Conservation (phyloP, 2,329 filamentous ascomycete species). For the Cercospora zeae-maydis region DNA sequence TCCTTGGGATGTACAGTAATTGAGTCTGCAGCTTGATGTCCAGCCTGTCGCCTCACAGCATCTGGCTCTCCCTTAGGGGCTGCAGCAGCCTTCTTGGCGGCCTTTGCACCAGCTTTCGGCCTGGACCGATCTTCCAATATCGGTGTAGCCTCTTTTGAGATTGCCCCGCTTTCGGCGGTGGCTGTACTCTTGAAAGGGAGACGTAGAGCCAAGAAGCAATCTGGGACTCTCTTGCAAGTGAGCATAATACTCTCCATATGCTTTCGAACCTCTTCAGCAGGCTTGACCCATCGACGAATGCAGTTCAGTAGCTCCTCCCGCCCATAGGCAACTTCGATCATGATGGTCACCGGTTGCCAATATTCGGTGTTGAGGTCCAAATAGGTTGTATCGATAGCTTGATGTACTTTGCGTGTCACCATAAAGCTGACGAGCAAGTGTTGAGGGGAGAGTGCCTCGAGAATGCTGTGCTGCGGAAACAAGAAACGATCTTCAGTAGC, state of each 20-base stretch:
- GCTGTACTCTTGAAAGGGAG: conserved; percentile 43
- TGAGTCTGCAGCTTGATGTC: background rate
- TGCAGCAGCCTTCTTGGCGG: conserved; percentile 22
- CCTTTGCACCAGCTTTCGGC: conserved; percentile 20
- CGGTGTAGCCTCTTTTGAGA: conserved; percentile 29
- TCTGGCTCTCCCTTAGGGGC: conserved; percentile 11
- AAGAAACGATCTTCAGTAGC: conserved; percentile 71
- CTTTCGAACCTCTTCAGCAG: conserved; percentile 50
- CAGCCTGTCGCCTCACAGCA: conserved; percentile 3
- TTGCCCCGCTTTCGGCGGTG: conserved; percentile 22
- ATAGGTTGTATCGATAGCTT: conserved; percentile 40
- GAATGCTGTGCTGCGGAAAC: conserved; percentile 73
- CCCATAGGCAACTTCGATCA: conserved; percentile 53
- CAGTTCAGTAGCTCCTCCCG: conserved; percentile 53
- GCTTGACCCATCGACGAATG: conserved; percentile 55
- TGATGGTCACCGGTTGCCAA: conserved; percentile 68
- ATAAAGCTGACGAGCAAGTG: conserved; percentile 72
- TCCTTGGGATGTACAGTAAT: background rate
- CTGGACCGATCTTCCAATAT: conserved; percentile 20
- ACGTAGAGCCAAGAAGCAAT: conserved; percentile 54
- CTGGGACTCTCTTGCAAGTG: conserved; percentile 53
- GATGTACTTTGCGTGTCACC: conserved; percentile 68
- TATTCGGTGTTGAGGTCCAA: conserved; percentile 57
- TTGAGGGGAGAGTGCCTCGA: conserved; percentile 58
- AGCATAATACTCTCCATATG: conserved; percentile 58